These are phyloP conservation scores for Arthonia radiata DNA, from an alignment of 495 filamentous ascomycete species.

Conservation along the genomic window DNA sequence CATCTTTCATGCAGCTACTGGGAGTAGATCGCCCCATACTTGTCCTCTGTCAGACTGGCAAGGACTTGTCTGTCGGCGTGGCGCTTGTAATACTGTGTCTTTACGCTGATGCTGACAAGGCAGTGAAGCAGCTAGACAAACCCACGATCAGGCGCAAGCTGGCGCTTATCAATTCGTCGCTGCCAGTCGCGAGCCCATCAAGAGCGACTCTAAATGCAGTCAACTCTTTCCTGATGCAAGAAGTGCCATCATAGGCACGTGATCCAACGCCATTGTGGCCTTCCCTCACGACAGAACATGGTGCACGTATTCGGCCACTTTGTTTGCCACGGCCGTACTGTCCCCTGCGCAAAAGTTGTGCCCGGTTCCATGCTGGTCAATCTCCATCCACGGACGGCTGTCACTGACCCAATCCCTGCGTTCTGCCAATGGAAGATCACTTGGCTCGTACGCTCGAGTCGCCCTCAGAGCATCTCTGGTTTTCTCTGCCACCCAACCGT, in stretches of 20 bases:
- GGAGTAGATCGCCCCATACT: conserved; percentile 17
- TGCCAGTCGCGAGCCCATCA: conserved; percentile 54
- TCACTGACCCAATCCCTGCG: too few relatives aligned
- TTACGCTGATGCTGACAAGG: conserved; percentile 26
- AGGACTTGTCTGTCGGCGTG: conserved; percentile 38
- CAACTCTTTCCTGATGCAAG: conserved; percentile 78
- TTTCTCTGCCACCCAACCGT: conserved; percentile 62
- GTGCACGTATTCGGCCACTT: too few relatives aligned
- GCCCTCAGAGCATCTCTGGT: conserved; percentile 52
- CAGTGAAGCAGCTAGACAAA: conserved; percentile 31
- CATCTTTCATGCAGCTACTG: conserved; percentile 1
- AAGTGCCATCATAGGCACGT: too few relatives aligned
- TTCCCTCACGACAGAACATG: too few relatives aligned
- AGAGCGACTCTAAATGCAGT: conserved; percentile 63
- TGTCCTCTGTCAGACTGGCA: conserved; percentile 34
- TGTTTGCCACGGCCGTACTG: too few relatives aligned
- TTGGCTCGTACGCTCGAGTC: conserved; percentile 16
- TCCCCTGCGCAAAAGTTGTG: too few relatives aligned
- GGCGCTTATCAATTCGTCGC: conserved; percentile 48
- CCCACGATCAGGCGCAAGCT: conserved; percentile 48
- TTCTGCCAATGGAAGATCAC: too few relatives aligned
- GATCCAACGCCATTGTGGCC: too few relatives aligned
- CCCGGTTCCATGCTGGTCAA: too few relatives aligned
- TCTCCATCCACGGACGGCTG: too few relatives aligned
- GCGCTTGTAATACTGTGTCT: conserved; percentile 37